These are phyloP conservation scores for Cyanidium caldarium DNA, from an alignment of 23 red algal genomes.

Conservation along the genomic window DNA sequence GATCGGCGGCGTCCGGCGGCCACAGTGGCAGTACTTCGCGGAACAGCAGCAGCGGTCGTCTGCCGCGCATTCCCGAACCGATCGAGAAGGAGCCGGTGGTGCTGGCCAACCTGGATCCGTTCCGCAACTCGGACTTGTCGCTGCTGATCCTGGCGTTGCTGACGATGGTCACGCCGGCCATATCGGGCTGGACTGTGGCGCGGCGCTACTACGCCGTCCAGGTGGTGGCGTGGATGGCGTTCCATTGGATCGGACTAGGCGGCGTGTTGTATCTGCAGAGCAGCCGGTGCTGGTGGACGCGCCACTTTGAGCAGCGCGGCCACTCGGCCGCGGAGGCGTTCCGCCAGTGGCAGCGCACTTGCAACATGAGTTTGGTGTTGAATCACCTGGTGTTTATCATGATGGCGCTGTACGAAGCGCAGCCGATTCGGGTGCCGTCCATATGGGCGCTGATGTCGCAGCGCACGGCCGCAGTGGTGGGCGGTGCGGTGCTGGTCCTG, in stretches of 20 bases:
- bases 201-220: constrained; percentile 9
- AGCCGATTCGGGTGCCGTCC: background rate
- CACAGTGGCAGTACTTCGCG: background rate
- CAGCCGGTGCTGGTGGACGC: constrained; percentile 13
- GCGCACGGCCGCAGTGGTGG: constrained; percentile 12
- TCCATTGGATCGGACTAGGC: constrained; percentile 45
- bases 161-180: background rate
- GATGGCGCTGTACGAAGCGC: constrained; percentile 23
- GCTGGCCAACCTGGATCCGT: constrained; percentile 8
- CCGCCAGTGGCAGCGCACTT: constrained; percentile 56
- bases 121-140: constrained; percentile 13
- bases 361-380: constrained; percentile 33
- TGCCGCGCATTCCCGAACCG: background rate
- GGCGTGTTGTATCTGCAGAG: constrained; percentile 16
- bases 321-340: constrained; percentile 41
- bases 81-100: constrained; percentile 3
- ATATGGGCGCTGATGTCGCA: constrained; percentile 6
- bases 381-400: constrained; percentile 62
- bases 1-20: too few species aligned
- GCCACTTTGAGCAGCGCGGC: constrained; percentile 20
- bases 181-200: background rate
- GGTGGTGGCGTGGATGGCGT: constrained; percentile 20
- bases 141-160: background rate
- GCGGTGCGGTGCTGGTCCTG: constrained; percentile 26
- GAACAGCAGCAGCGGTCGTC: background rate